phyloP scores from a whole-genome alignment of 768 basidiomycete species.

The Nidularia sp. region DNA sequence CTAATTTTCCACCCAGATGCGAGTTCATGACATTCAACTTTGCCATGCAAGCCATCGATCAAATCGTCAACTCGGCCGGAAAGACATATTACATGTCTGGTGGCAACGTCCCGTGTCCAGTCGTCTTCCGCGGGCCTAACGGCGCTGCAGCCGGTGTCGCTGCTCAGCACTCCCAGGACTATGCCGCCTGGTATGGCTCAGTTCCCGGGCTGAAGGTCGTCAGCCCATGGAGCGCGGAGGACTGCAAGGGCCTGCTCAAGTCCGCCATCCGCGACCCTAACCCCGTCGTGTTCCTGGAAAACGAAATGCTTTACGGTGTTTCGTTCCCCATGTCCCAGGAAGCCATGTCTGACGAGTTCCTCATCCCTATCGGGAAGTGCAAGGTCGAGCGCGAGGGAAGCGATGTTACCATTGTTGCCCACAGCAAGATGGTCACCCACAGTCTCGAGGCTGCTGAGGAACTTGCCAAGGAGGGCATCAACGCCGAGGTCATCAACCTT shows the following conservation, averaged over 20 bases:
- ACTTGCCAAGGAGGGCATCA: slow-evolving; percentile 94
- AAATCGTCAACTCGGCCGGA: slow-evolving; percentile 99
- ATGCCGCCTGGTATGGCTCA: slow-evolving; percentile 90
- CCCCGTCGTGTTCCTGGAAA: slow-evolving; percentile 98
- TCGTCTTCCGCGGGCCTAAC: slow-evolving; percentile 99
- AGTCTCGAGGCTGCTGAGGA: slow-evolving; percentile 90
- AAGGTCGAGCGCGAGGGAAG: slow-evolving; percentile 92
- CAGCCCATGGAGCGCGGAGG: slow-evolving; percentile 97
- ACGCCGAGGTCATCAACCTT: slow-evolving; percentile 97
- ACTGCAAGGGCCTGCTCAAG: slow-evolving; percentile 98
- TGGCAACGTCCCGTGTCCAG: slow-evolving; percentile 96
- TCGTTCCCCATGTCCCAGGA: slow-evolving; percentile 95
- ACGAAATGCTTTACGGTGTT: slow-evolving; percentile 98
- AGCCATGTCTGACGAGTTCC: slow-evolving; percentile 92
- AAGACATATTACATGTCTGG: slow-evolving; percentile 99
- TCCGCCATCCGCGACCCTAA: slow-evolving; percentile 97
- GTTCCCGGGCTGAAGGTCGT: slow-evolving; percentile 97
- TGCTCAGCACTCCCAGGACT: slow-evolving; percentile 98
- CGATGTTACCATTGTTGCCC: slow-evolving; percentile 94
- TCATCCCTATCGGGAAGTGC: slow-evolving; percentile 95
- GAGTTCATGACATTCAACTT: slow-evolving; percentile 99
- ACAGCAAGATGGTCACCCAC: slow-evolving; percentile 97
- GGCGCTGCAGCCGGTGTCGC: slow-evolving; percentile 96
- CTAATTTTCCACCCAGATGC: slow-evolving; percentile 50
- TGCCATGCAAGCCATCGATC: slow-evolving; percentile 99